Evolutionary conservation across 1,139 yeast genomes (phyloP), one percentile per base, ranked within the genome.

Genomic region (Lodderomyces jiufengensis): DNA sequence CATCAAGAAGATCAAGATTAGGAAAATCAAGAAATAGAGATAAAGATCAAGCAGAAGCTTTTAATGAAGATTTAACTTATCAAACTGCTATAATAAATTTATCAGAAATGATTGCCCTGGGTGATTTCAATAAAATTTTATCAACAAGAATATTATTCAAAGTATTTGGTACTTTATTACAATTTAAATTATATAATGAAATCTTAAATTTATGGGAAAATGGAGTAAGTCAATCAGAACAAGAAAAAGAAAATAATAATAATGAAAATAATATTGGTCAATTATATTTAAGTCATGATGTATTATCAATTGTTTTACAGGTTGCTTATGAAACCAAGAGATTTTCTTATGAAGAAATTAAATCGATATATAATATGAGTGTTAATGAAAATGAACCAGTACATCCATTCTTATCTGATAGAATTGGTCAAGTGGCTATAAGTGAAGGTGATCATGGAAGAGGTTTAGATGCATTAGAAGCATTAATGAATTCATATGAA

Each of bases 251-350:
- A 7, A 20, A 21, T 14, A 18, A 18, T 18, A 18, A 5, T 5
- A 7, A 7, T 5, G 20, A n/a, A n/a, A 25, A 16, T 20, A 25
- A 23, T 18, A 48, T 46, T 16, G 63, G 64, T 18, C 40, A 48
- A 13, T 39, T 59, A 23, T 69, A 56, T 49, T 64, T 57, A 57
- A 67, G 67, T 49, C 84, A 79, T 43, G 66, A 66, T 42, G 84
- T 84, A 12, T 77, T 84, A 46, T 86, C 94, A 22, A 76, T 81
- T 8, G 74, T 84, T 25, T 69, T 86, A 51, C 88, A 88, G 23
- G 70, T 83, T 29, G 73, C 87, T 44, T 80, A 71, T 46, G 78
- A 76, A 41, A 67, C 74, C 36, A 79, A 83, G 32, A 73, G 82
- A 47, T 73, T 73, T 38, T 62, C 75, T 16, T 82, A 84, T 50